Evolutionary conservation across 2,329 filamentous ascomycete species (phyloP).

Genomic region (Epichloe sp.): DNA sequence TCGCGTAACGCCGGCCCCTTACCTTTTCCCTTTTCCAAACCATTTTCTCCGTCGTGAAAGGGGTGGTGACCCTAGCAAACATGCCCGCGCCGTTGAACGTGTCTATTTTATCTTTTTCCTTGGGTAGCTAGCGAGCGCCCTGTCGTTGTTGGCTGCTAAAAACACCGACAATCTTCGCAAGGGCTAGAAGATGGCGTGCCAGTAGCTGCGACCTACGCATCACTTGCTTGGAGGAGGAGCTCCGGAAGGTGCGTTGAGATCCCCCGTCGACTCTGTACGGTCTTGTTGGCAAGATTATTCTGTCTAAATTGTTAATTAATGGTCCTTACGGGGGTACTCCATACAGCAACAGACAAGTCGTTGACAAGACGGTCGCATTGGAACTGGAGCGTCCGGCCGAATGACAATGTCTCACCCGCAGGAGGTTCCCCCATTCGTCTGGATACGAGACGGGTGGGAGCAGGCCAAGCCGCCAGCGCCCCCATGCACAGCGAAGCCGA

Average conservation of each 20-base stretch:
- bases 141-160: background rate
- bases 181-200: background rate
- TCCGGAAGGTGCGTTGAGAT: no score
- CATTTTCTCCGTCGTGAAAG: background rate
- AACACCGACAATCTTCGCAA: background rate
- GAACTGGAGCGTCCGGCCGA: background rate
- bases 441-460: conserved; percentile 1
- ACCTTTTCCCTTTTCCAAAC: background rate
- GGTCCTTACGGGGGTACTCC: background rate
- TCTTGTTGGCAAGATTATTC: no score
- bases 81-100: conserved; percentile 4
- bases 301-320: no score
- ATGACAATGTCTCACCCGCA: background rate
- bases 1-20: background rate
- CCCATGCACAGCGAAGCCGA: conserved; percentile 2
- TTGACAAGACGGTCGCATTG: background rate
- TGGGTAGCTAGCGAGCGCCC: background rate
- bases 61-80: background rate
- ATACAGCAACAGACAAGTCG: background rate
- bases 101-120: background rate
- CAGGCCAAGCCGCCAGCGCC: conserved; percentile 1
- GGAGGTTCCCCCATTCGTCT: conserved; percentile 5
- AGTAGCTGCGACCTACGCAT: no score
- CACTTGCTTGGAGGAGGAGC: no score
- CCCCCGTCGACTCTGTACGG: no score